Conservation (phyloP, 306 rosid species). For the Leucaena leucocephala region DNA sequence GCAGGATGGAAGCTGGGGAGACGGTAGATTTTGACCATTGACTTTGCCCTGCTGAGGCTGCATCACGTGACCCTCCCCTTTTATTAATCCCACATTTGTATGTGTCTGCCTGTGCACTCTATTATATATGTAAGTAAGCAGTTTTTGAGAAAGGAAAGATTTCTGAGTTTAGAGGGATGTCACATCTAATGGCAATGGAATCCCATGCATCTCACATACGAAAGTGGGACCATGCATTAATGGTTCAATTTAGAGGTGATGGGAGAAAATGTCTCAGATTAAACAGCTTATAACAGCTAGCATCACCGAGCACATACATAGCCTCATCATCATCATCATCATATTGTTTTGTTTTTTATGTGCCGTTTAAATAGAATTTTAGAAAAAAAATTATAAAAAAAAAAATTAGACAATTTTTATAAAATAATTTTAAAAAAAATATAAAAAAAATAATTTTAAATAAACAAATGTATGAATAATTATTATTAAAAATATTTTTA, state of each 20-base stretch:
- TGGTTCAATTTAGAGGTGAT: background rate
- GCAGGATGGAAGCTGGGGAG: constrained; percentile 4
- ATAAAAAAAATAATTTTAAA: too few species aligned
- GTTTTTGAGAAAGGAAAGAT: background rate
- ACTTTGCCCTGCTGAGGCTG: background rate
- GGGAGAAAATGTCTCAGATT: background rate
- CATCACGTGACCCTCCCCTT: background rate
- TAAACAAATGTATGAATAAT: too few species aligned
- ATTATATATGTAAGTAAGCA: background rate
- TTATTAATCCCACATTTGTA: background rate
- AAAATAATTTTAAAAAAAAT: too few species aligned
- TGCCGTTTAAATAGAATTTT: too few species aligned
- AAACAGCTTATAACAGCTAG: constrained; percentile 5
- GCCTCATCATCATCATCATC: background rate
- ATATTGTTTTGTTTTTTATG: background rate
- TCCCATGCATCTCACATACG: background rate
- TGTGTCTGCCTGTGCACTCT: background rate
- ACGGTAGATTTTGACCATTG: constrained; percentile 6
- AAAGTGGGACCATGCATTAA: background rate
- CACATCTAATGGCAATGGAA: background rate
- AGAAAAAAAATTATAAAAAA: too few species aligned
- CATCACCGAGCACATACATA: background rate
- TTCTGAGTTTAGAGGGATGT: background rate
- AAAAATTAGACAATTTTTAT: too few species aligned
- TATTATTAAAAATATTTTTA: too few species aligned